Evolutionary conservation across 2,329 filamentous ascomycete genomes (phyloP), one percentile per base, ranked within the genome.

Genomic region (Colletotrichum incanum): DNA sequence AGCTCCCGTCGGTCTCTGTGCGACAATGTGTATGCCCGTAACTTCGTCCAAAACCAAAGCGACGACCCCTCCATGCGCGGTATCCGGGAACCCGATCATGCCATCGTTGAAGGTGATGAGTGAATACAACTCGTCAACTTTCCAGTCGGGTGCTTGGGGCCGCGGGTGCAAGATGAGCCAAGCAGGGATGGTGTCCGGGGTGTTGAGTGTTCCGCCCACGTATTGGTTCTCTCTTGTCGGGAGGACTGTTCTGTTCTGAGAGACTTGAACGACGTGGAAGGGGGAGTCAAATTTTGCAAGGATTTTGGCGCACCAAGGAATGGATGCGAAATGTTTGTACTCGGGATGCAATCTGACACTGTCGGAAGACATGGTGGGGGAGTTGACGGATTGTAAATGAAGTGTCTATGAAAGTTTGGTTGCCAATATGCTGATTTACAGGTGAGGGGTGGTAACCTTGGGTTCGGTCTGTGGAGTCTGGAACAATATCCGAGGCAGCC

Each of bases 51-150:
- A 63, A 63, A 84, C 71, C 26, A 82, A 75, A 50, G 79, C 78
- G n/a, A 79, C 77, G 65, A 83, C 75, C 7, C 83, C 83, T 2
- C 83, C 83, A 63, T 84, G 83, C 6, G 81, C 73, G 11, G 82
- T 71, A 18, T 74, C 74, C 0, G 78, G 75, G 49, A 78, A 81
- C 2, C 83, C 81, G 7, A 76, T 79, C 11, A 83, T 75, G 5
- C 80, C 81, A 3, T 79, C 74, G 6, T 80, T 79, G 11, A 84
- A 75, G 1, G 79, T 75, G 52, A 81, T 77, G 37, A 84, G 76
- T 2, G 79, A 77, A 3, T 76, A 74, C 39, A 81, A 72, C 65
- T 79, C 76, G 31, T 73, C 74, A 55, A 84, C 75, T 31, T 76
- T 77, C 76, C 62, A 82, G 74, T 20, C 69, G 72, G 75, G 60